Base-by-base conservation (phyloP, 225 moss, liverwort and hornwort genomes). In the Sphagnum contortum region DNA sequence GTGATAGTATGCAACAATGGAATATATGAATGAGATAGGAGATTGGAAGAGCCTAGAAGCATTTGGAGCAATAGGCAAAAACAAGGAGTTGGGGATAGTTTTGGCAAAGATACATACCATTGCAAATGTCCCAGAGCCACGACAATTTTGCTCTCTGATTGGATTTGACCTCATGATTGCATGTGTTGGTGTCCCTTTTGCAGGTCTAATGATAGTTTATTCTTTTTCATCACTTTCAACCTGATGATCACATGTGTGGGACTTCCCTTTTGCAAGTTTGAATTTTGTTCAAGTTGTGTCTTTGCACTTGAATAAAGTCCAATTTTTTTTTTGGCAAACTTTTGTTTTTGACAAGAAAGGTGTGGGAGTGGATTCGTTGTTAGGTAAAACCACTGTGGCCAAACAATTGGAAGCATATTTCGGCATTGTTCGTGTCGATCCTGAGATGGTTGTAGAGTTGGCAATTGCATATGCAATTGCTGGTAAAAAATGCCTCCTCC, bases 151-250 rank as follows among this genome's bases (percentile, higher is more conserved):
- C 49, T 71, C 72, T 57, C 49, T 95, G 0, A 72, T 77, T 60
- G 70, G 78, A 66, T 90, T 76, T 44, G 87, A 81, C 50, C 76
- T 95, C 57, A 94, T 89, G 86, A 64, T 94, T 46, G 89, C 91
- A 11, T 72, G 85, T 54, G 48, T 59, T 11, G 91, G 91, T 49
- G 57, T 83, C 68, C 89, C 94, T 12, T 95, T 82, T 48, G 75
- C 91, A 79, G 94, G 94, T 89, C 48, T 4, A 49, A 29, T 29
- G 29, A 29, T 29, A 29, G 29, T 29, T 29, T 29, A 29, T 29
- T 29, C 29, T 29, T 29, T 29, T 29, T 29, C 29, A 29, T 29
- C 29, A 29, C 1, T 29, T 29, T 29, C 29, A 29, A 29, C 29
- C 29, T 1, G 1, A 29, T 29, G 29, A 29, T 29, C 29, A 29